Base-by-base conservation (phyloP, 2,329 filamentous ascomycete species). In the Fusarium chaquense region DNA sequence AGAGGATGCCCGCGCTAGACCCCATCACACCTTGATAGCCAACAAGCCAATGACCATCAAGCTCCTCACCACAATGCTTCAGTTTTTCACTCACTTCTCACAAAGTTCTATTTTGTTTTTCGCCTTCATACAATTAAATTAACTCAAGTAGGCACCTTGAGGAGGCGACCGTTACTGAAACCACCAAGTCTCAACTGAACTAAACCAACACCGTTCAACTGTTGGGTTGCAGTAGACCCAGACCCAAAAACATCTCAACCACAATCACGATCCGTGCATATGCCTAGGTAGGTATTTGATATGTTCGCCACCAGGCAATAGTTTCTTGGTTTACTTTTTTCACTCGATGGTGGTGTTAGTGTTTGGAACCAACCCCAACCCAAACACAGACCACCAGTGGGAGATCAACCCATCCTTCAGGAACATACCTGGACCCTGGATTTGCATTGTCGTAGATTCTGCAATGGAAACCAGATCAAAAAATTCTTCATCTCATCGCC, bases 141-240 rank as follows among this genome's bases (percentile, higher is more conserved):
- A 47, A 36, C 20, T 40, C 36, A 20, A 18, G 16, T n/a, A 35
- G 18, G 32, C 20, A 46, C 58, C 58, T 61, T 58, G 41, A 64
- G 58, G 70, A 59, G 71, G 73, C 73, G 65, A 71, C 63, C 55
- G 67, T 74, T 75, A 44, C 55, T 74, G 49, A 36, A 54, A 36
- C 56, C 32, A 54, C 26, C 30, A 38, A 44, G 41, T 45, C 53
- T 53, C 47, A 53, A 47, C 35, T 50, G 43, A 52, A 20, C 4
- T 38, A 38, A 30, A 40, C 49, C 49, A 51, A 28, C 47, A 38
- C 33, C 24, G 18, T 51, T 15, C 24, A 16, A 40, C 18, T 38
- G 58, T 59, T 53, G 52, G 46, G 59, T 65, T 56, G 44, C 32
- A 41, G 45, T 26, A 46, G 32, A 36, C 40, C 22, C 32, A 54